A percentile compares a stretch with the other conserved stretches of the same genome.
Evolutionary conservation across 768 basidiomycete genomes (phyloP).

Genomic region (Auricularia sp.): DNA sequence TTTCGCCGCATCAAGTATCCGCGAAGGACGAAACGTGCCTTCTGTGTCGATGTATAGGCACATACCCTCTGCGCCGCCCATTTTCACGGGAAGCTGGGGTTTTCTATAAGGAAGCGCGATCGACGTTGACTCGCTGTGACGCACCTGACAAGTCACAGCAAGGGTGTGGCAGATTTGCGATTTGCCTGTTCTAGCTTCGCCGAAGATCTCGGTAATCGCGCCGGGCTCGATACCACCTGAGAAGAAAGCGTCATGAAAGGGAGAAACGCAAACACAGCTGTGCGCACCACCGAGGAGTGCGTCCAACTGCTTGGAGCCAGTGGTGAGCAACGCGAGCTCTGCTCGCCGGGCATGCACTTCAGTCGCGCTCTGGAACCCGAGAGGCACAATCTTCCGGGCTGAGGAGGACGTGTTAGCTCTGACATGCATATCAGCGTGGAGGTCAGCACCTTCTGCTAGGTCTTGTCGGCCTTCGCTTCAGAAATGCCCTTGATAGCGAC

Average conservation of each 20-base stretch:
- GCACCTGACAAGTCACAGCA: constrained; percentile 86
- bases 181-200: constrained; percentile 97
- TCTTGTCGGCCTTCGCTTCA: constrained; percentile 95
- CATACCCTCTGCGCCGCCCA: constrained; percentile 99
- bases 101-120: background rate
- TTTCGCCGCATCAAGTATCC: constrained; percentile 89
- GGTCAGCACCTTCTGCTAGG: constrained; percentile 67
- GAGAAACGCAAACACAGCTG: background rate
- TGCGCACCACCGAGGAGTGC: constrained; percentile 79
- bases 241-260: background rate
- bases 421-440: too few relatives aligned
- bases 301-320: constrained; percentile 92
- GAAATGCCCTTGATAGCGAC: constrained; percentile 93
- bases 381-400: constrained; percentile 94
- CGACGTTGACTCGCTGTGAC: constrained; percentile 5
- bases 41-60: constrained; percentile 99
- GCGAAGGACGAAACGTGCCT: constrained; percentile 95
- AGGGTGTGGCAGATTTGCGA: constrained; percentile 97
- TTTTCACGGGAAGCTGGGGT: constrained; percentile 70
- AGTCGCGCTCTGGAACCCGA: constrained; percentile 97
- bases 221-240: constrained; percentile 95
- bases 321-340: constrained; percentile 92
- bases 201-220: constrained; percentile 95
- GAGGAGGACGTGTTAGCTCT: constrained; percentile 2
- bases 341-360: constrained; percentile 92